Base-by-base conservation (phyloP, 768 basidiomycete species). In the Termitomyces sp. region DNA sequence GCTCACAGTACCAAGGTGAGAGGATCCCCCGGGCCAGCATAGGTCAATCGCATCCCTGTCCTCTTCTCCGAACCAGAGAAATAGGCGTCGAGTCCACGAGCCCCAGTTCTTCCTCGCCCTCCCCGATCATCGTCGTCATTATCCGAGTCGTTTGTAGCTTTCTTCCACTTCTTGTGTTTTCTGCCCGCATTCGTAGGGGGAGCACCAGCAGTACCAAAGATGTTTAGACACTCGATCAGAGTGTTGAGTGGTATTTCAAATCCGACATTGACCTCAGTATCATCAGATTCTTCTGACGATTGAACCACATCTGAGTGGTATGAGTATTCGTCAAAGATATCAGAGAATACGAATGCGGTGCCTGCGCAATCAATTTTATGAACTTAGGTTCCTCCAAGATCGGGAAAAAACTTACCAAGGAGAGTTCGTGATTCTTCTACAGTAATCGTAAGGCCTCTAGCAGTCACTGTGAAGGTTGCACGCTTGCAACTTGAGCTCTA, bases 201-300 rank as follows among this genome's bases (percentile, higher is more conserved):
- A 39, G 77, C 71, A 13, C 82, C 79, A 1, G 89, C 91, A 12
- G 93, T 91, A 30, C 96, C 95, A 65, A 95, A 98, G 55, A 98
- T 88, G 65, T 96, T 95, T 33, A 99, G 78, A 65, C 92, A 95
- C 62, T 97, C 94, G 59, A 97, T 82, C 51, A 98, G 74, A 3
- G 87, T 88, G 68, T 85, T 82, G 39, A 99, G 82, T 2, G 89
- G 89, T 56, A 99, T 81, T 70, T 95, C 93, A 65, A 98, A 90
- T 0, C 84, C 79, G 3, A 76, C 71, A 53, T 74, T 79, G 24
- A 76, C 71, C 10, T 67, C 68, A 13, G 64, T 64, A 32, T 69
- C 70, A 10, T 72, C 67, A 22, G 66, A 67, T 43, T 64, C 57
- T 56, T 70, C 66, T 8, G 71, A 70, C 18, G 67, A 63, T 7